Evolutionary conservation across 352 stramenopile species (phyloP).

Genomic region (Globisporangium iwayamae): DNA sequence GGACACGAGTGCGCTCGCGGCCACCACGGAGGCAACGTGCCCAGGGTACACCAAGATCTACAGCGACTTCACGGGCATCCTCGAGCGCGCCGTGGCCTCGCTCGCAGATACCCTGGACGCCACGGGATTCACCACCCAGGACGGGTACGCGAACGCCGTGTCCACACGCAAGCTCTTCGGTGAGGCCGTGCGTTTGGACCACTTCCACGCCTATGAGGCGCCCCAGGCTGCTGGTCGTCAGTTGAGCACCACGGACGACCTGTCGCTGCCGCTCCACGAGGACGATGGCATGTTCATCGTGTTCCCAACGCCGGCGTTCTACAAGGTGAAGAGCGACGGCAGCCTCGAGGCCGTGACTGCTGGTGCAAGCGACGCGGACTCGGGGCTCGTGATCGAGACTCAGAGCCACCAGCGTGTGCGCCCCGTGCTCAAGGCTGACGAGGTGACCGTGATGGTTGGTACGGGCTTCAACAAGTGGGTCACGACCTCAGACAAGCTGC

Average conservation of each 20-base stretch:
- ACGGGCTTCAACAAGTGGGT: constrained; percentile 57
- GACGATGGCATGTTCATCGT: constrained; percentile 62
- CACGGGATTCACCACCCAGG: constrained; percentile 36
- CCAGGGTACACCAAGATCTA: constrained; percentile 40
- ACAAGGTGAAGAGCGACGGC: constrained; percentile 36
- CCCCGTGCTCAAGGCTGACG: constrained; percentile 44
- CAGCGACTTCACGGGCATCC: constrained; percentile 34
- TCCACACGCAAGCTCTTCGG: constrained; percentile 48
- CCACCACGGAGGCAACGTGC: constrained; percentile 26
- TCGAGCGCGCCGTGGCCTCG: constrained; percentile 44
- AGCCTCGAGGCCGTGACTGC: constrained; percentile 22
- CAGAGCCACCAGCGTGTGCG: constrained; percentile 37
- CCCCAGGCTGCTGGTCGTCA: constrained; percentile 12
- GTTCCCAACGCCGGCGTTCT: constrained; percentile 49
- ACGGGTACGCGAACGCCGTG: constrained; percentile 33
- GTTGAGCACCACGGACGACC: constrained; percentile 20
- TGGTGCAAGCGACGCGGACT: constrained; percentile 29
- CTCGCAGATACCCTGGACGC: constrained; percentile 42
- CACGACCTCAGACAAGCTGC: constrained; percentile 34
- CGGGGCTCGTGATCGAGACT: constrained; percentile 52
- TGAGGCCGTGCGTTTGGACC: constrained; percentile 53
- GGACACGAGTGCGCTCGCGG: constrained; percentile 17
- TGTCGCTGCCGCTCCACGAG: constrained; percentile 51
- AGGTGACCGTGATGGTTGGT: constrained; percentile 59
- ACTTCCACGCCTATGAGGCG: constrained; percentile 60